Conservation (phyloP, 345 rosid species). For the Noccaea bulbosa region DNA sequence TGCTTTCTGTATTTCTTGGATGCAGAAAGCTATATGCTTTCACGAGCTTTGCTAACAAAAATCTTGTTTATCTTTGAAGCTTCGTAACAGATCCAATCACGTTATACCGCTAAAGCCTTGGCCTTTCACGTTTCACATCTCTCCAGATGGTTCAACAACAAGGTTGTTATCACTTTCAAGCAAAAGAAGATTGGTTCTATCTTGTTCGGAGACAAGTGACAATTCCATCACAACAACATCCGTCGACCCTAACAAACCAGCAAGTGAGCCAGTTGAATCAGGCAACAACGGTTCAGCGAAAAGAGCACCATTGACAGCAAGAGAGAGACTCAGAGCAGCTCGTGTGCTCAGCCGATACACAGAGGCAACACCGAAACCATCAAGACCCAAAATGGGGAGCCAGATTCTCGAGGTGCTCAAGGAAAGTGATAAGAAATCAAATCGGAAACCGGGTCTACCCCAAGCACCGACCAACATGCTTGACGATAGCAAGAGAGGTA, state of each 20-base stretch:
- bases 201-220: constrained; percentile 52
- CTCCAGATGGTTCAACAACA: constrained; percentile 15
- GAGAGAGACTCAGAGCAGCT: constrained; percentile 90
- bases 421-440: constrained; percentile 70
- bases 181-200: constrained; percentile 41
- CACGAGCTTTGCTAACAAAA: constrained; percentile 1
- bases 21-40: too few species aligned
- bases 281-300: constrained; percentile 49
- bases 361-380: constrained; percentile 59
- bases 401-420: constrained; percentile 72
- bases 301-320: constrained; percentile 69
- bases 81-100: constrained; percentile 18
- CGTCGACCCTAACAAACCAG: constrained; percentile 26
- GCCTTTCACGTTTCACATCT: neutral
- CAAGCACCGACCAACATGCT: constrained; percentile 88
- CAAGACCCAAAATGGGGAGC: constrained; percentile 70
- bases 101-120: constrained; percentile 22
- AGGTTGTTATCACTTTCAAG: constrained; percentile 13
- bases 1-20: too few species aligned
- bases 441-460: constrained; percentile 73
- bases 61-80: constrained; percentile 33
- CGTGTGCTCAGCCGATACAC: constrained; percentile 67
- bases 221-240: constrained; percentile 37
- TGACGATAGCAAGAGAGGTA: constrained; percentile 86
- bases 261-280: constrained; percentile 42